Conservation (phyloP, 306 rosid species). For the barrel medic (Medicago truncatula) region MtrunA17r5.0-ANR NC_053045.1:20355001-20355500, state of each 20-base stretch:
- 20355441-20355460: constrained; percentile 70
- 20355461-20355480: constrained; percentile 70
- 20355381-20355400: constrained; percentile 81
- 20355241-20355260: constrained; percentile 16
- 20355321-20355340: constrained; percentile 87
- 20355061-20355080: constrained; percentile 25
- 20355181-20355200: constrained; percentile 10
- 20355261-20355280: constrained; percentile 39
- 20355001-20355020: constrained; percentile 34
- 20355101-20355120: constrained; percentile 34
- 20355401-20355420: constrained; percentile 93
- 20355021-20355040: constrained; percentile 38
- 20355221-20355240: constrained; percentile 33
- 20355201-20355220: constrained; percentile 38
- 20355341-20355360: constrained; percentile 78
- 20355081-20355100: constrained; percentile 31
- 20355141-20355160: constrained; percentile 35
- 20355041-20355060: constrained; percentile 43
- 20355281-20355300: constrained; percentile 12
- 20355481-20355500: constrained; percentile 75
- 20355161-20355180: constrained; percentile 24
- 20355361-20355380: constrained; percentile 52
- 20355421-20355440: constrained; percentile 79
- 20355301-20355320: constrained; percentile 48
- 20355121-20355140: constrained; percentile 8